Base-by-base conservation (phyloP, 495 filamentous ascomycete species). In the Penicillium cosmopolitanum region DNA sequence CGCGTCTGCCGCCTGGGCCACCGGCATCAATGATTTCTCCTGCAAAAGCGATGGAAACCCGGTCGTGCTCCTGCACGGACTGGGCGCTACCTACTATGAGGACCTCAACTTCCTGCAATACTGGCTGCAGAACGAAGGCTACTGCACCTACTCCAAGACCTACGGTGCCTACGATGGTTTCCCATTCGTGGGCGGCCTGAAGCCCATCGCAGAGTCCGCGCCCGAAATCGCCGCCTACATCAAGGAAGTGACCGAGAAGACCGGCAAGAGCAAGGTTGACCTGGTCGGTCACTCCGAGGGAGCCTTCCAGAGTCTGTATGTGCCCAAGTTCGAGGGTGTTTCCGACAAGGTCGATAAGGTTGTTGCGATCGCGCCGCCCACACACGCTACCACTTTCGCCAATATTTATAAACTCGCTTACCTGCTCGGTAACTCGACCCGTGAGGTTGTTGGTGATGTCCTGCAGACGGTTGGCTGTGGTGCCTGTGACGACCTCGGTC, bases 271-370 rank as follows among this genome's bases (percentile, higher is more conserved):
- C 46, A 81, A 81, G 57, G 66, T 84, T 33, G 76, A 83, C 53
- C 62, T 84, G 0, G 79, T 84, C 43, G 82, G 82, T 12, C 81
- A 85, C 61, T 83, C 81, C 31, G 82, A 85, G 64, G 82, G 82
- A 54, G 82, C 73, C 3, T 80, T 83, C 58, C 79, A 82, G 53
- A 51, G 75, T 0, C 66, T 84, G 7, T 84, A 84, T 62, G 81
- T 83, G 7, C 80, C 81, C 9, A 84, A 82, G 55, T 78, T 79
- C 66, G 73, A 80, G 21, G 78, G 78, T 2, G 68, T 82, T 21
- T 56, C 79, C 31, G 59, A 63, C 7, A 57, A 78, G 0, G 55
- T 84, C n/a, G 78, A 84, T 36, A 76, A 72, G 21, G 62, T 81
- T 31, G 78, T 80, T 1, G 66, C 79, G 0, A 80, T 85, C 31